phyloP scores from a whole-genome alignment of 169 alveolate genomes.

The Eimeria necatrix region DNA sequence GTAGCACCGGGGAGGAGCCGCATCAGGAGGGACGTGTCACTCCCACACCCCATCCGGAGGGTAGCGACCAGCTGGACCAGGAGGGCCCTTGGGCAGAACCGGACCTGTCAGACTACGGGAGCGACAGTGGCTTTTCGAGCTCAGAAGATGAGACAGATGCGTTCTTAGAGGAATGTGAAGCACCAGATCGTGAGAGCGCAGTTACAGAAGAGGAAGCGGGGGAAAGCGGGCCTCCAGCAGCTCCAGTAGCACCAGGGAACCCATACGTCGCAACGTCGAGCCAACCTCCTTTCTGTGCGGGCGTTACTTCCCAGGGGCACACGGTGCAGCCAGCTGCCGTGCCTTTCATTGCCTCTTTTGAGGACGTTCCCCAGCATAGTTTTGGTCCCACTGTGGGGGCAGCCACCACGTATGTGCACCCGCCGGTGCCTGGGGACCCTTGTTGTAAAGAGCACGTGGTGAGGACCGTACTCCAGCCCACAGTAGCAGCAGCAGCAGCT shows the following conservation, averaged over 20 bases:
- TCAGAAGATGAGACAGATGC: conserved; percentile 36
- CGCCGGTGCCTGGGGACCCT: conserved; percentile 10
- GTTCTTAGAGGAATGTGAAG: background rate
- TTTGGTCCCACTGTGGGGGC: background rate
- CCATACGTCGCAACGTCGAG: background rate
- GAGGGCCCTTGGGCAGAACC: conserved; percentile 27
- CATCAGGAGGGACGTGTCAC: too few species aligned
- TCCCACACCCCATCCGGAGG: too few species aligned
- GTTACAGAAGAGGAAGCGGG: too few species aligned
- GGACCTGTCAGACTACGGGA: background rate
- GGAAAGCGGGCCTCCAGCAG: background rate
- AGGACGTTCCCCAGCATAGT: background rate
- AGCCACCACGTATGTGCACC: background rate
- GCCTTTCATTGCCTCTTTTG: background rate
- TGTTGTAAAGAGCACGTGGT: background rate
- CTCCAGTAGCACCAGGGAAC: background rate
- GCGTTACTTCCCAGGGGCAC: background rate
- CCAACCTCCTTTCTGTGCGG: background rate
- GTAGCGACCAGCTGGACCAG: background rate
- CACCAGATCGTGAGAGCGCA: background rate
- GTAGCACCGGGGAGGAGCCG: too few species aligned
- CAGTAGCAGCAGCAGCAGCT: conserved; percentile 50
- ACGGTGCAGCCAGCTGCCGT: background rate
- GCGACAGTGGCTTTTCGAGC: conserved; percentile 12
- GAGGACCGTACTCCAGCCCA: conserved; percentile 12